Conservation (phyloP, 1,284 basidiomycete genomes). For the Mycosarcoma mackinlayi region DNA sequence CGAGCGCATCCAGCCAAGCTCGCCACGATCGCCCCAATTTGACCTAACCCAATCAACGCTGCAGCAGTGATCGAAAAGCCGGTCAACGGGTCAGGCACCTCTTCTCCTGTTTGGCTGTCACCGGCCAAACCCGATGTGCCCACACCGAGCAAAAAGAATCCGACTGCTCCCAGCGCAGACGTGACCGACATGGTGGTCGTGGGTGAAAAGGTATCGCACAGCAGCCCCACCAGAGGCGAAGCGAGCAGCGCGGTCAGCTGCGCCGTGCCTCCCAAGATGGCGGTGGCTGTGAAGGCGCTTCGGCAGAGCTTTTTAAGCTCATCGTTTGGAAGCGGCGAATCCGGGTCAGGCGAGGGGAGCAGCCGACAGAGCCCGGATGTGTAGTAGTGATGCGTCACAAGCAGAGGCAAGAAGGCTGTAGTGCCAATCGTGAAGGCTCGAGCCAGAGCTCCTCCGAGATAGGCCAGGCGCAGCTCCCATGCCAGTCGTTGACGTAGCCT, state of each 20-base stretch:
- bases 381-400: slow-evolving; percentile 56
- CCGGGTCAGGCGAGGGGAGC: slow-evolving; percentile 42
- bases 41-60: slow-evolving; percentile 41
- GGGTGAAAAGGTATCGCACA: slow-evolving; percentile 45
- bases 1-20: slow-evolving; percentile 48
- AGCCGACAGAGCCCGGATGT: slow-evolving; percentile 42
- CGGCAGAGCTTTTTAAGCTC: slow-evolving; percentile 55
- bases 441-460: slow-evolving; percentile 53
- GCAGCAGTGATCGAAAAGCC: slow-evolving; percentile 40
- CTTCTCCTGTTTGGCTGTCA: slow-evolving; percentile 26
- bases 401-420: slow-evolving; percentile 57
- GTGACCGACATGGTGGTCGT: slow-evolving; percentile 35
- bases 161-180: slow-evolving; percentile 34
- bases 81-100: slow-evolving; percentile 39
- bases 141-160: slow-evolving; percentile 40
- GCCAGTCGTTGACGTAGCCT: slow-evolving; percentile 13
- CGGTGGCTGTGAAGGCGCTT: slow-evolving; percentile 48
- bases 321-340: slow-evolving; percentile 36
- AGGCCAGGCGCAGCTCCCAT: slow-evolving; percentile 46
- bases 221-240: slow-evolving; percentile 43
- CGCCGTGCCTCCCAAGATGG: slow-evolving; percentile 48
- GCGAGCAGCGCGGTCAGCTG: slow-evolving; percentile 49
- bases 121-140: slow-evolving; percentile 30
- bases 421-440: slow-evolving; percentile 56
- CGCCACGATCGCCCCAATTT: slow-evolving; percentile 54